A percentile compares a stretch with the other conserved stretches of the same genome.
Evolutionary conservation across 768 basidiomycete species (phyloP).

Genomic region (Naganishia friedmannii): DNA sequence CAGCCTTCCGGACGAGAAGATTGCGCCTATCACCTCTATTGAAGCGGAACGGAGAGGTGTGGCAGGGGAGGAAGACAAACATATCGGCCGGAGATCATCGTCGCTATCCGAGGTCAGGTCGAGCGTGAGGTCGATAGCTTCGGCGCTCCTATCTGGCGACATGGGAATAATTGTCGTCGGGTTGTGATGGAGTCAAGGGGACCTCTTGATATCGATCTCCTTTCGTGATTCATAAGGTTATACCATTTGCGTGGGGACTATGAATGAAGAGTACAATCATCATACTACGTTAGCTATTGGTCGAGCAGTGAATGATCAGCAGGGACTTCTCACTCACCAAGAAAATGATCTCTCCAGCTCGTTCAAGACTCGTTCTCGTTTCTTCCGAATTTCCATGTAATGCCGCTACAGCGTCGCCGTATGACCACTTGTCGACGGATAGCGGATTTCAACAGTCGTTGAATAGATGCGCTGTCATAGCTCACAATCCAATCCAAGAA

Average conservation of each 20-base stretch:
- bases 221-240: neutral
- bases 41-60: neutral
- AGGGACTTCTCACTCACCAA: neutral
- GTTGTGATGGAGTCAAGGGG: neutral
- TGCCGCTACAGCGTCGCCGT: neutral
- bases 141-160: conserved; percentile 10
- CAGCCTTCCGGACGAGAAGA: neutral
- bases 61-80: neutral
- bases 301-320: neutral
- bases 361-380: neutral
- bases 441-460: neutral
- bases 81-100: neutral
- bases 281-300: neutral
- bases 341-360: neutral
- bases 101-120: conserved; percentile 8
- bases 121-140: conserved; percentile 17
- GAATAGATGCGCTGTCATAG: neutral
- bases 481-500: neutral
- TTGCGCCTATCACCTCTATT: neutral
- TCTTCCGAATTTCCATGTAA: neutral
- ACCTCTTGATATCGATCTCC: conserved; percentile 4
- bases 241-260: neutral
- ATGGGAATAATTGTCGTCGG: conserved; percentile 4
- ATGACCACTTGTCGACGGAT: neutral
- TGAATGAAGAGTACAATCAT: too few species aligned